Base-by-base conservation (phyloP, 129 eudicot species). In the Rutidosis leptorrhynchoides region DNA sequence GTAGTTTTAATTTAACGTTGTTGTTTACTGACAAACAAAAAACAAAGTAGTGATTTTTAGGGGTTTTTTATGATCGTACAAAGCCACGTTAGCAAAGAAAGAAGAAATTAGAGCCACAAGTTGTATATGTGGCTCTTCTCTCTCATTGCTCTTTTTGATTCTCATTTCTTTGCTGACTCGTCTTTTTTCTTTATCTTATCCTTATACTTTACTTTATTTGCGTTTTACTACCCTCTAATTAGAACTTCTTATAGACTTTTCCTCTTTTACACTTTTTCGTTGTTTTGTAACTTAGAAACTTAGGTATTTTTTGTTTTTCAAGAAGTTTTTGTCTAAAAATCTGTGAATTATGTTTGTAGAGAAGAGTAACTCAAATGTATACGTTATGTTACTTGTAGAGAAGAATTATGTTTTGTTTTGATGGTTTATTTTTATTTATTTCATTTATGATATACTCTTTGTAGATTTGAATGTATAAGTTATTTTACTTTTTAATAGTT, bases 41-140 rank as follows among this genome's bases (percentile, higher is more conserved):
- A 40, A 40, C 46, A 37, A 16, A 3, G n/a, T 12, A 40, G 3
- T 40, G 6, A 29, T 65, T 17, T 63, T 21, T 51, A 5, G 59
- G 48, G 26, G 65, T 12, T 40, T 40, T 4, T 66, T 66, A 67
- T 72, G 74, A 62, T 77, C 60, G 69, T 52, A 63, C 58, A 33
- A 40, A 40, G 88, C 81, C 96, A 82, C 84, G 91, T 82, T 77
- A 71, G 86, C 82, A 58, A 68, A 3, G 27, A 17, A 49, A 61
- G 56, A 74, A 43, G 52, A 63, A 80, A 68, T 77, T 68, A 74
- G 75, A 88, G 88, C 91, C 96, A 88, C 88, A 80, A 84, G 78
- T 75, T 88, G 59, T 76, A 24, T 88, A 77, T 88, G 96, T 84
- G 96, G 96, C 82, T 75, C 71, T 35, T 61, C 68, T 71, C 55